Evolutionary conservation across 2,329 filamentous ascomycete genomes (phyloP), one percentile per base, ranked within the genome.

Genomic region (Fusarium albidum): DNA sequence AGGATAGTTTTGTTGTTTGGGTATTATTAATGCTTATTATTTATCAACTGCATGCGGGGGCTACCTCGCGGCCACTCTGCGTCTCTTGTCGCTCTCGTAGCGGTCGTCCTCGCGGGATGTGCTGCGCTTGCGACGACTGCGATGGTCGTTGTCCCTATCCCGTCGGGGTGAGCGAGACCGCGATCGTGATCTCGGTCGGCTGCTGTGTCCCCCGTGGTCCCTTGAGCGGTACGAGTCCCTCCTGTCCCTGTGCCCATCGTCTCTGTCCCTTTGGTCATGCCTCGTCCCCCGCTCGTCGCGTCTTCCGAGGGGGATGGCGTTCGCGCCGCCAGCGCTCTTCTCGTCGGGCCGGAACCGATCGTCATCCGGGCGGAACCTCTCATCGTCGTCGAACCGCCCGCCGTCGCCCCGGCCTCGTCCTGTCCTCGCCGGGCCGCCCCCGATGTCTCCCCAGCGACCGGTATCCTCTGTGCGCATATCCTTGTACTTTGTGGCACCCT

Each of bases 381-480:
- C 89, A 67, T 91, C 89, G 9, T 79, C 74, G 11, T 77, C 79
- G 26, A 66, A 69, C 21, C 59, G 47, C 6, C 65, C 59, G 5
- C 64, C 59, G 66, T 71, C 59, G 62, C 73, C 44, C n/a, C n/a
- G n/a, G n/a, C n/a, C n/a, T n/a, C n/a, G n/a, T 61, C 67, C 71
- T 72, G 63, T 21, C 21, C n/a, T n/a, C 21, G 21, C 21, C 21
- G 21, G 68, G 72, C 62, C 73, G 78, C 85, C 83, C 21, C 82
- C 82, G 59, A 83, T 81, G 40, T 86, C 81, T 5, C 89, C 94
- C 89, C 93, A 97, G 26, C 83, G 80, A 0, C 95, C 95, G 1
- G 95, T 99, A 74, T 99, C 95, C 75, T 99, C 94, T 12, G 80
- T 85, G 71, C 87, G 88, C 68, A 99, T 82, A 73, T 99, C 95